Base-by-base conservation (phyloP, 148 eudicot genomes). In the Persicaria maculosa region DNA sequence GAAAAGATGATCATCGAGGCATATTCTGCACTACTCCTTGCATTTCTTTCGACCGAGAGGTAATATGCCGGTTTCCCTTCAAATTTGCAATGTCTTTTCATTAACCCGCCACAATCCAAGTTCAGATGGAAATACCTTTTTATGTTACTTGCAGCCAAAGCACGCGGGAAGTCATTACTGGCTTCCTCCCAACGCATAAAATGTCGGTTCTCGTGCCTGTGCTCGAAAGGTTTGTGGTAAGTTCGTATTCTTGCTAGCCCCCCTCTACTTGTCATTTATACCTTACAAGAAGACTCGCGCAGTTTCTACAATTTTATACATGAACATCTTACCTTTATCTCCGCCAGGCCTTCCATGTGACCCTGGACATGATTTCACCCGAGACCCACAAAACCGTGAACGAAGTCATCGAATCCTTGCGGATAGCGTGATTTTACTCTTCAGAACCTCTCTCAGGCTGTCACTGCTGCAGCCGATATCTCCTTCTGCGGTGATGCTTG, bases 221-320 rank as follows among this genome's bases (percentile, higher is more conserved):
- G 75, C 79, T 95, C 79, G 99, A 95, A 79, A 90, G 99, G 89
- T 95, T 95, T 88, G 92, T 92, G 97, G 99, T 95, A 90, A 80
- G 94, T 72, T 54, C 54, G n/a, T 5, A 9, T 20, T 44, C 77
- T 15, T 61, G 14, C 77, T 74, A 31, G 40, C 36, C 0, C 11
- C 15, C 15, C 44, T 47, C 2, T 45, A 0, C 15, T 54, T 9
- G 3, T 61, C 46, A 9, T 62, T 31, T 5, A 9, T 22, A 3
- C 40, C 7, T 20, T 22, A 20, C 36, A 12, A 58, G 36, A 62
- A 22, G 15, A 11, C 3, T 25, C 31, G 2, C 43, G 55, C 19
- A 54, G 19, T 36, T 57, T 9, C 7, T 4, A 45, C 7, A 15
- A 5, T 50, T 14, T 6, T 47, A 8, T 6, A 17, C 22, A 15